Conservation (phyloP, 805 yeast genomes). For the Zygosaccharomyces siamensis region DNA sequence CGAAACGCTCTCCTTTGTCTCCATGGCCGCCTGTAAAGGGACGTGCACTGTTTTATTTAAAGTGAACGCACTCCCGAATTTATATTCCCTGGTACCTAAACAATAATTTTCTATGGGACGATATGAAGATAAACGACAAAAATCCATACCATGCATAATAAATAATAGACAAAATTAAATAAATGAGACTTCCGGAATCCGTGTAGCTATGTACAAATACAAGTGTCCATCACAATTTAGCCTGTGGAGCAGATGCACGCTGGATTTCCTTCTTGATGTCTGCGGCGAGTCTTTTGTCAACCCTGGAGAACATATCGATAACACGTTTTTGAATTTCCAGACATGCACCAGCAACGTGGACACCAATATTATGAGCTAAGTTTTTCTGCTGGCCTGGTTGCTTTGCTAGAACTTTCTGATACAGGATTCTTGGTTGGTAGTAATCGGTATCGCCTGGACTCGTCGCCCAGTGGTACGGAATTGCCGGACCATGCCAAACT, state of each 20-base stretch:
- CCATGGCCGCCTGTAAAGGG: slow-evolving; percentile 1
- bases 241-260: slow-evolving; percentile 13
- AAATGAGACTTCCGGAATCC: slow-evolving; percentile 1
- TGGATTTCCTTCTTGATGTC: slow-evolving; percentile 58
- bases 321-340: slow-evolving; percentile 76
- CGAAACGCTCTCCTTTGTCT: slow-evolving; percentile 25
- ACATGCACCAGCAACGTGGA: slow-evolving; percentile 64
- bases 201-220: too few relatives aligned
- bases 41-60: not conserved
- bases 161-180: slow-evolving; percentile 6
- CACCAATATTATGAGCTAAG: slow-evolving; percentile 78
- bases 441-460: slow-evolving; percentile 61
- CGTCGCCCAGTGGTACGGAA: slow-evolving; percentile 82
- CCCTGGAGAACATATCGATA: slow-evolving; percentile 68
- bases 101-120: too few relatives aligned
- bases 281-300: slow-evolving; percentile 61
- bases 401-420: slow-evolving; percentile 65
- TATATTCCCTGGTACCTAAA: not conserved
- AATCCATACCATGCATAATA: not conserved
- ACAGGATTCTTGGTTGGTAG: slow-evolving; percentile 70
- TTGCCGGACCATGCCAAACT: slow-evolving; percentile 75
- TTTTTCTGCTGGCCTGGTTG: slow-evolving; percentile 80
- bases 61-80: not conserved
- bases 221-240: slow-evolving; percentile 13
- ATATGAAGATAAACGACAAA: not conserved